Base-by-base conservation (phyloP, 176 grass and related monocot species). In the Tillandsia leiboldiana region DNA sequence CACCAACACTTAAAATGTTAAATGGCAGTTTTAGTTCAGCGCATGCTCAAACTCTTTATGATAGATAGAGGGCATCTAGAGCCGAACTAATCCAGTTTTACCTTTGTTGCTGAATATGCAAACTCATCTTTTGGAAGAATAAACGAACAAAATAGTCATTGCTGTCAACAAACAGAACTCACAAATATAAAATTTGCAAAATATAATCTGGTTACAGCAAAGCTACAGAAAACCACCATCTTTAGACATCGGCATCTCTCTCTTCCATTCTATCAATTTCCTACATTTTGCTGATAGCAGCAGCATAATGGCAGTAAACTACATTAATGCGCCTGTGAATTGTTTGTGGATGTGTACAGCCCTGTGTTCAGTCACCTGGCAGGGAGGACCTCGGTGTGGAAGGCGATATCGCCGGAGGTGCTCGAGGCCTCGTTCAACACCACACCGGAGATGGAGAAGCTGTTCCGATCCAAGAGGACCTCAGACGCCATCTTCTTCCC, bases 401-500 rank as follows among this genome's bases (percentile, higher is more conserved):
- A 96, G 82, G 83, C 88, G 0, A 83, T 96, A 26, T 96, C 92
- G 1, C 69, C 85, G 9, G 77, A 88, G 79, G 88, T 88, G 63
- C 69, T 96, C 11, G 77, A 82, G 70, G 83, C 80, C 8, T 61
- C 88, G 0, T 96, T 96, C 77, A 77, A 84, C 75, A 80, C 83
- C 20, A 77, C 88, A 2, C 84, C 88, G 1, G 88, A 96, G 71
- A 81, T 91, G 66, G 91, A 96, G 88, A 49, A 84, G 78, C 72
- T 75, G 11, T 96, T 96, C 70, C 69, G 91, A 14, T 96, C 88
- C 9, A 91, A 96, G 70, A 81, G 88, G 75, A 81, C 84, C 53
- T 96, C 88, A 0, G 92, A 91, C 62, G 82, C 48, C 7, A 96
- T 96, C 66, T 96, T 96, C 75, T 96, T 91, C 69, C 82, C 91